These are phyloP conservation scores for Xerocomellus intermedius DNA, from an alignment of 768 basidiomycete genomes.

Conservation along the genomic window DNA sequence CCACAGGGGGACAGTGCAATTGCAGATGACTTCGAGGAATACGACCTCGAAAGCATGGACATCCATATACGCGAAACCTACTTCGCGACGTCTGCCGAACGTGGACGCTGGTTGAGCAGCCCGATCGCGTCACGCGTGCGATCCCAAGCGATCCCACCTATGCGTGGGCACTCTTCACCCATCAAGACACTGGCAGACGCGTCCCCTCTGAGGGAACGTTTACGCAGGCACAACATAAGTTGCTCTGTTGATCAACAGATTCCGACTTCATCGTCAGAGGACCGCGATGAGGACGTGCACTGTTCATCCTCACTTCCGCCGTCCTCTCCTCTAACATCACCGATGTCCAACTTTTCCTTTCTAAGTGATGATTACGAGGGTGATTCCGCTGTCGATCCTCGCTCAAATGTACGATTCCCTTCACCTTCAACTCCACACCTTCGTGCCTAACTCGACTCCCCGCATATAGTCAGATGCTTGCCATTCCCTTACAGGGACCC, in stretches of 20 bases:
- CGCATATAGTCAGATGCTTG: slow-evolving; percentile 12
- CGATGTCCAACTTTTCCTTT: slow-evolving; percentile 38
- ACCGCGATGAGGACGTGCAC: slow-evolving; percentile 18
- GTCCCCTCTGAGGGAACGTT: slow-evolving; percentile 3
- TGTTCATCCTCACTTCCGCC: slow-evolving; percentile 32
- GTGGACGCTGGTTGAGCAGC: slow-evolving; percentile 57
- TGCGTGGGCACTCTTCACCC: slow-evolving; percentile 25
- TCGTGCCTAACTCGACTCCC: slow-evolving; percentile 1
- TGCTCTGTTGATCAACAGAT: neutral
- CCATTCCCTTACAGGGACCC: slow-evolving; percentile 2
- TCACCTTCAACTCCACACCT: slow-evolving; percentile 1
- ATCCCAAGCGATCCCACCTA: slow-evolving; percentile 11
- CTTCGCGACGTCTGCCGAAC: slow-evolving; percentile 56
- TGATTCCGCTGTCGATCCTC: slow-evolving; percentile 9
- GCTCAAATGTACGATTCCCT: slow-evolving; percentile 31
- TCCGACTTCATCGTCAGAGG: slow-evolving; percentile 1
- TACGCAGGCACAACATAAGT: neutral
- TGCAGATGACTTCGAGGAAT: slow-evolving; percentile 26
- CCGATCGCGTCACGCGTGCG: slow-evolving; percentile 35
- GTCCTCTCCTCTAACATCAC: slow-evolving; percentile 47
- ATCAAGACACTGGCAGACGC: slow-evolving; percentile 9
- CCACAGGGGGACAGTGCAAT: slow-evolving; percentile 17
- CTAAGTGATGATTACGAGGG: slow-evolving; percentile 26
- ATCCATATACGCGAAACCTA: slow-evolving; percentile 46
- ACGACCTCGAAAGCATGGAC: slow-evolving; percentile 33